Evolutionary conservation across 2,329 filamentous ascomycete genomes (phyloP), one percentile per base, ranked within the genome.

Genomic region (Sclerotinia subarctica): DNA sequence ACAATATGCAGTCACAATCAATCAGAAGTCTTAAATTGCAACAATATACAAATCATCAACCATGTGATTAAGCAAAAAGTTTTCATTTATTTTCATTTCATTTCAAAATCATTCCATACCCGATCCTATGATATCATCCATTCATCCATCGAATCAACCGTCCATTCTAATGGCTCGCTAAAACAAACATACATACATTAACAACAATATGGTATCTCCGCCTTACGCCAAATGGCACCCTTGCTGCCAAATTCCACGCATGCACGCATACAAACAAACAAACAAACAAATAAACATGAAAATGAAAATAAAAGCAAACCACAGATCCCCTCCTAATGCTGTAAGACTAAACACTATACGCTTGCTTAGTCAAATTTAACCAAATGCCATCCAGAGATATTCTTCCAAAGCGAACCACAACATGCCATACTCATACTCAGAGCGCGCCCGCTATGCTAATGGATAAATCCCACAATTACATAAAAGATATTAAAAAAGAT

Each of bases 151-250:
- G n/a, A n/a, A n/a, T n/a, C n/a, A n/a, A n/a, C 29, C 19, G 15
- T 54, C 21, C n/a, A 24, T 51, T 24, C 13, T n/a, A 49, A 62
- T 57, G 32, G 21, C 21, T 57, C 21, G 21, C 46, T 35, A 13
- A 17, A 47, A n/a, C 38, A 42, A 42, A 17, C 13, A 42, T 42
- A 42, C 38, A 42, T 15, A 35, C 35, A 21, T 54, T n/a, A 56
- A 35, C 29, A 35, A 24, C 58, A 49, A n/a, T 24, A 35, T 62
- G 58, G 44, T 62, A 62, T 62, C 44, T 49, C 58, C 29, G 46
- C 58, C 58, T 35, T 62, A 3, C 58, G 58, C 58, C 58, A 49
- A 24, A 42, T 57, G 5, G 10, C 10, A 35, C 19, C 8, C 17
- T 26, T 21, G 10, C 29, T 21, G 29, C 19, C 53, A n/a, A n/a